Evolutionary conservation across 306 rosid species (phyloP).

Genomic region (Vigna unguiculata): DNA sequence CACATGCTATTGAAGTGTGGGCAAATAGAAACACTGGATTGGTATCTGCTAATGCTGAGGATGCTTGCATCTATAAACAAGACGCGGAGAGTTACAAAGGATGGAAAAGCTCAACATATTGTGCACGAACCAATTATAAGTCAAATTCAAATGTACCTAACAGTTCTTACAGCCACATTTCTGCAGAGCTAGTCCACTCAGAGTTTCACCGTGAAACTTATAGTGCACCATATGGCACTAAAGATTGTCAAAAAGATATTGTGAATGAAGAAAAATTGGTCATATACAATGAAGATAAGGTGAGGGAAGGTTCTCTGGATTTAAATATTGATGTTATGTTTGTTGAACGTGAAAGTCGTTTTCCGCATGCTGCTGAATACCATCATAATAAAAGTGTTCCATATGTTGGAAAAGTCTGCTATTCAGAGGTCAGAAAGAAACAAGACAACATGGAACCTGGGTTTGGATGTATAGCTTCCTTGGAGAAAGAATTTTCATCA

Average conservation of each 20-base stretch:
- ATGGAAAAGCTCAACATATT: conserved; percentile 49
- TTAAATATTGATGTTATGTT: conserved; percentile 57
- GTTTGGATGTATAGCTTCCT: conserved; percentile 23
- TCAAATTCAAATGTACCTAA: conserved; percentile 52
- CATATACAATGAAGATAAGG: conserved; percentile 46
- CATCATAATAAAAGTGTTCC: conserved; percentile 40
- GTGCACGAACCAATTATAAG: conserved; percentile 51
- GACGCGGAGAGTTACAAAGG: conserved; percentile 37
- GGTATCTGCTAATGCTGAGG: conserved; percentile 45
- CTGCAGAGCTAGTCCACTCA: conserved; percentile 69
- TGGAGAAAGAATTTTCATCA: conserved; percentile 41
- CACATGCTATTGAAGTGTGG: conserved; percentile 60
- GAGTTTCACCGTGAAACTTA: conserved; percentile 54
- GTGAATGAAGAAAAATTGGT: conserved; percentile 36
- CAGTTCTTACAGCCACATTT: conserved; percentile 62
- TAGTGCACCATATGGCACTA: conserved; percentile 47
- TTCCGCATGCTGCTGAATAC: conserved; percentile 40
- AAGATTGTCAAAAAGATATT: conserved; percentile 46
- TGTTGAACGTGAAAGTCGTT: conserved; percentile 52
- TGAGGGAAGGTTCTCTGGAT: conserved; percentile 51
- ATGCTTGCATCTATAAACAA: conserved; percentile 36
- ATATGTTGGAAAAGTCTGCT: conserved; percentile 45
- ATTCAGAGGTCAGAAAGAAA: conserved; percentile 42
- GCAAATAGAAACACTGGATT: conserved; percentile 38
- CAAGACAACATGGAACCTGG: conserved; percentile 48